Conservation (phyloP, 805 yeast genomes). For the Kuraishia hungarica region DNA sequence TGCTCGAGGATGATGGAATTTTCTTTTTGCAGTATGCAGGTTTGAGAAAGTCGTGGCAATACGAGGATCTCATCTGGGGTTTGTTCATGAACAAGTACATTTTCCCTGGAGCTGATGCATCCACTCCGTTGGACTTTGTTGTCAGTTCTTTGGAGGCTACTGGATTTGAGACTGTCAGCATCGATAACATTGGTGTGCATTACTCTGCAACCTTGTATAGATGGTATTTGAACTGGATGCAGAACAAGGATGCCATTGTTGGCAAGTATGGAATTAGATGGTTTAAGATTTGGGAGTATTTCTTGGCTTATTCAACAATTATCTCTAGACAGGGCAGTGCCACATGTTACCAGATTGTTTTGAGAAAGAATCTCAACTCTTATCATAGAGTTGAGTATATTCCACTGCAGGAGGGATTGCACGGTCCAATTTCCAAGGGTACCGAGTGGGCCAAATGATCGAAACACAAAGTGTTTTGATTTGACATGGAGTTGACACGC, state of each 20-base stretch:
- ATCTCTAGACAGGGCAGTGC: constrained; percentile 92
- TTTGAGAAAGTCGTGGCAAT: constrained; percentile 86
- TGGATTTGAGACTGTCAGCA: constrained; percentile 77
- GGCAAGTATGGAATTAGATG: constrained; percentile 82
- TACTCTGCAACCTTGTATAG: constrained; percentile 87
- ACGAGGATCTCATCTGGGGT: constrained; percentile 92
- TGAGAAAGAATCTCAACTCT: constrained; percentile 83
- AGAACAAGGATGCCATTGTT: constrained; percentile 66
- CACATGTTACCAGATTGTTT: constrained; percentile 81
- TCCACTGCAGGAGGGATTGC: constrained; percentile 70
- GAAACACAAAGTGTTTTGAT: neutral
- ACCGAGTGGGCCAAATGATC: constrained; percentile 44
- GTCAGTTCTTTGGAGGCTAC: constrained; percentile 67
- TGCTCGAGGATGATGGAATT: constrained; percentile 87
- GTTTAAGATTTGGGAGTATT: constrained; percentile 92
- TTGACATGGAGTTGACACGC: no score
- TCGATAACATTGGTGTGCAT: constrained; percentile 88
- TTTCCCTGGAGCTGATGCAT: constrained; percentile 97
- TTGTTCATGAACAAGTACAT: constrained; percentile 92
- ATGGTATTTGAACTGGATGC: constrained; percentile 93
- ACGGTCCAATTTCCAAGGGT: constrained; percentile 47
- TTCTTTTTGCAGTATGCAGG: constrained; percentile 88
- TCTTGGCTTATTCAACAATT: constrained; percentile 74
- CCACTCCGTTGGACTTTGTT: constrained; percentile 86
- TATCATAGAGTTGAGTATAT: constrained; percentile 77